Evolutionary conservation across 192 early-diverging fungal genomes (phyloP), one percentile per base, ranked within the genome.

Genomic region (Phlyctochytrium planicorne): DNA sequence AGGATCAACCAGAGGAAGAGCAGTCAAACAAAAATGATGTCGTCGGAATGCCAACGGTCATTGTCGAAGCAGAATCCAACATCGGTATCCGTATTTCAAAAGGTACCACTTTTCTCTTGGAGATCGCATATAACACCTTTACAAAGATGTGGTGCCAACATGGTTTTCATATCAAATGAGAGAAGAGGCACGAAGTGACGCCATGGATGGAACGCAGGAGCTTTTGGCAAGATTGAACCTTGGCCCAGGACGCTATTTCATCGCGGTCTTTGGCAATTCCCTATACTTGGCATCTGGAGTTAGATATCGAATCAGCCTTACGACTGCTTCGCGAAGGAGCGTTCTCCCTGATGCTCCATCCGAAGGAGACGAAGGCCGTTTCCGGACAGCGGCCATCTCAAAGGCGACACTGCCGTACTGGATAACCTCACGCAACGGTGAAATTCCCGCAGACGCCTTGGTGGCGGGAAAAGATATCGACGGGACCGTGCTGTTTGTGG

Each of bases 71-170:
- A 57, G 25, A 57, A 4, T 14, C 16, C 12, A 27, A 10, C 55
- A 27, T 57, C 55, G 55, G 55, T 10, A 12, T 57, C 10, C 10
- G 55, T 10, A 57, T 57, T 25, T 57, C 55, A 57, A 57, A 57
- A 29, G n/a, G n/a, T n/a, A n/a, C n/a, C n/a, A n/a, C n/a, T n/a
- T n/a, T n/a, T n/a, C n/a, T n/a, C n/a, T n/a, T n/a, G n/a, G n/a
- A n/a, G n/a, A n/a, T n/a, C n/a, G n/a, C n/a, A n/a, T n/a, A n/a
- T n/a, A n/a, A n/a, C n/a, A n/a, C n/a, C n/a, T n/a, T n/a, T n/a
- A n/a, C n/a, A n/a, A n/a, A n/a, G 55, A 57, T 27, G 25, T 20
- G 6, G 6, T 25, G 27, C 55, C 55, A 27, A 20, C 20, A 14
- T 57, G 55, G 55, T 57, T 12, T 12, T 20, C 55, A 4, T 57